Evolutionary conservation across 768 basidiomycete genomes (phyloP).

Genomic region (Phylloporus arenicola): DNA sequence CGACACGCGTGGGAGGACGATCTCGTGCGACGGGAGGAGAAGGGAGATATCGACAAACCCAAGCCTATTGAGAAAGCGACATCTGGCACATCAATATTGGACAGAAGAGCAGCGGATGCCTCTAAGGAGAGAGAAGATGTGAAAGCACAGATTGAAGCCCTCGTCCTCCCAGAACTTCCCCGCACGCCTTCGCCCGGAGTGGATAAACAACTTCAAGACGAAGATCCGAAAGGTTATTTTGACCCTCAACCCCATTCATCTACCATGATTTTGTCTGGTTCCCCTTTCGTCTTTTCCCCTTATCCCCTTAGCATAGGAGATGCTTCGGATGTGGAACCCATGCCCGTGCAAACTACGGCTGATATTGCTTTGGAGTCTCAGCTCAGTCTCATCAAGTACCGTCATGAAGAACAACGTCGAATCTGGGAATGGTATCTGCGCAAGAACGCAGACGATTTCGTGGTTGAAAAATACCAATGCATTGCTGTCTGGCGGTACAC

Average conservation of each 20-base stretch:
- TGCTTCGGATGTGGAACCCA: constrained; percentile 35
- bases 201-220: constrained; percentile 22
- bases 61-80: constrained; percentile 9
- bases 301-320: constrained; percentile 24
- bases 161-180: constrained; percentile 33
- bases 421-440: constrained; percentile 96
- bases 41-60: constrained; percentile 24
- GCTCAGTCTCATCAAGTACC: constrained; percentile 64
- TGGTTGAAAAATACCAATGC: constrained; percentile 90
- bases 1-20: constrained; percentile 87
- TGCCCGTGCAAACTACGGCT: constrained; percentile 49
- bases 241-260: constrained; percentile 31
- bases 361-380: constrained; percentile 76
- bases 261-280: constrained; percentile 26
- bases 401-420: constrained; percentile 80
- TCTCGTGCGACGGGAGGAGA: constrained; percentile 71
- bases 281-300: constrained; percentile 29
- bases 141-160: constrained; percentile 61
- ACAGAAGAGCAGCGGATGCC: constrained; percentile 16
- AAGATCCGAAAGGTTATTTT: constrained; percentile 41
- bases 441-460: constrained; percentile 80
- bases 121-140: constrained; percentile 44
- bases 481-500: constrained; percentile 77
- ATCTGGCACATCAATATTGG: constrained; percentile 28
- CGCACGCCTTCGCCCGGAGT: constrained; percentile 37